Base-by-base conservation (phyloP, 169 alveolate species). In the Miamiensis avidus region DNA sequence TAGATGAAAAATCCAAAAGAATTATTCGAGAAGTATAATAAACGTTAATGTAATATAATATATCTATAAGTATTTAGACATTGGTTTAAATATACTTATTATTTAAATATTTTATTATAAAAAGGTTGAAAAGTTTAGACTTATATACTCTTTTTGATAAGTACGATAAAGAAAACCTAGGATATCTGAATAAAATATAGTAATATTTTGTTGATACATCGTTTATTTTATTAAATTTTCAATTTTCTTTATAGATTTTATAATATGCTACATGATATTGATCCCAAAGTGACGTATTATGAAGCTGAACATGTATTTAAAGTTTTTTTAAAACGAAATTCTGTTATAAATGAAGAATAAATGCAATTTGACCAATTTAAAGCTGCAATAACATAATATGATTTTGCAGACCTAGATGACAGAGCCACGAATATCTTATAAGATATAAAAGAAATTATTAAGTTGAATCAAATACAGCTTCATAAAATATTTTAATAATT, bases 381-480 rank as follows among this genome's bases (percentile, higher is more conserved):
- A 32, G 79, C 34, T 31, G 32, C 72, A 30, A 69, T 82, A 33
- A 31, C 30, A 26, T 34, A 72, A 32, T 82, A 73, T 33, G 86
- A 82, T 73, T 82, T 82, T 74, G 31, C 79, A 30, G 86, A 82
- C 31, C 31, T 73, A 15, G 73, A 85, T 25, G 89, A 85, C 74
- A 32, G 34, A 28, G 89, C 82, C 34, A 82, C 76, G 0, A 49
- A 74, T 30, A 79, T 85, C 0, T 78, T 85, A 29, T 16, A 69
- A 32, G 89, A 85, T 29, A 65, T 85, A 29, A 79, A 75, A 74
- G 89, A 78, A 85, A 85, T 78, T 78, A 78, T 85, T 34, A 85
- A 74, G 69, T n/a, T n/a, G n/a, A n/a, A n/a, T n/a, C n/a, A n/a
- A n/a, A n/a, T n/a, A n/a, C n/a, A n/a, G n/a, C n/a, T n/a, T n/a